phyloP scores from a whole-genome alignment of 768 basidiomycete genomes.

The Termitomyces sp. region DNA sequence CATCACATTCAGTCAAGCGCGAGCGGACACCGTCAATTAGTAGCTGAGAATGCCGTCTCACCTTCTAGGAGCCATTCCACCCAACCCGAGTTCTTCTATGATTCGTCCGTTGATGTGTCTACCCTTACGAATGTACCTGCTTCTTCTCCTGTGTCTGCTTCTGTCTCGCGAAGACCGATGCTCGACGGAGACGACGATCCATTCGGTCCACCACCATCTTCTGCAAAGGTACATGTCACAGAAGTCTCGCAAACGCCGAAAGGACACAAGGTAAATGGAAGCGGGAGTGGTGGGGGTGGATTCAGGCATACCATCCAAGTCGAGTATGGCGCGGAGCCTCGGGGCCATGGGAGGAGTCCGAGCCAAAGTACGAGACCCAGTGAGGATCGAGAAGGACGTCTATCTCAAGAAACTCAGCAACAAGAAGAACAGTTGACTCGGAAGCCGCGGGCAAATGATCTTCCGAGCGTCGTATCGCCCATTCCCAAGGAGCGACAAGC shows the following conservation, averaged over 20 bases:
- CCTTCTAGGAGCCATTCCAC: conserved; percentile 42
- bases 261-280: conserved; percentile 42
- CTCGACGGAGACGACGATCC: conserved; percentile 61
- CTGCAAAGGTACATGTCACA: conserved; percentile 6
- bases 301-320: conserved; percentile 95
- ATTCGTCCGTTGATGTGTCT: conserved; percentile 61
- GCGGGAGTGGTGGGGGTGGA: conserved; percentile 26
- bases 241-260: conserved; percentile 20
- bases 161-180: conserved; percentile 19
- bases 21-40: conserved; percentile 18
- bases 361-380: conserved; percentile 23
- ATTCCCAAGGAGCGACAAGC: conserved; percentile 25
- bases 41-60: conserved; percentile 19
- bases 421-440: neutral
- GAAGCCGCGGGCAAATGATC: conserved; percentile 2
- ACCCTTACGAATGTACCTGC: conserved; percentile 20
- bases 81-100: conserved; percentile 73
- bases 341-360: conserved; percentile 14
- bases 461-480: conserved; percentile 5
- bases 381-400: conserved; percentile 20
- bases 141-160: conserved; percentile 21
- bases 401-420: neutral
- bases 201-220: conserved; percentile 48
- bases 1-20: conserved; percentile 42
- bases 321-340: conserved; percentile 72